Base-by-base conservation (phyloP, 306 rosid genomes). In the Medicago lupulina region DNA sequence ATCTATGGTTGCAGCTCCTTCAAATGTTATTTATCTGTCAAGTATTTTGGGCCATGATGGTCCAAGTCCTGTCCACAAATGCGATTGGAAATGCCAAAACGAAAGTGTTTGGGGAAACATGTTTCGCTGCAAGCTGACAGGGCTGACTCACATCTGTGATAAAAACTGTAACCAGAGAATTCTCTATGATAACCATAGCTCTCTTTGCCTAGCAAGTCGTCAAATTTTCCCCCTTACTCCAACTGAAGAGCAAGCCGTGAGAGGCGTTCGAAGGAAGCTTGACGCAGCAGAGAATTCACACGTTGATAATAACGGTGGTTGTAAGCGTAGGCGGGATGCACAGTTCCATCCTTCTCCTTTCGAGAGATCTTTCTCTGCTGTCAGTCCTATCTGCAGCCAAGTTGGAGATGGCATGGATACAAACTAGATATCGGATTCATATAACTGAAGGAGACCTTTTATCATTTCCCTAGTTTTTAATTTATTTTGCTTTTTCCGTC, bases 101-200 rank as follows among this genome's bases (percentile, higher is more conserved):
- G 99, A 96, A 76, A 92, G 85, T 82, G 90, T 96, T 58, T 92
- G 92, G 59, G 99, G 97, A 70, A 96, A 96, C 80, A 92, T 92
- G 96, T 96, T 90, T 76, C 89, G 90, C 85, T 96, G 99, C 91
- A 96, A 90, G 87, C 82, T 88, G 70, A 92, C 99, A 64, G 97
- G 97, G 73, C 85, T 90, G 79, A 96, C 97, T 82, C 99, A 96
- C 93, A 96, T 96, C 79, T 96, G 99, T 76, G 99, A 96, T 88
- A 92, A 92, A 79, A 96, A 92, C 93, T 96, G 99, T 87, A 82
- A 96, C 88, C 99, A 92, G 89, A 83, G 98, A 86, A 96, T 96
- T 85, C 74, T 96, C 76, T 96, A 92, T 78, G 99, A 96, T 88
- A 96, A 96, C 90, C 93, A 93, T 55, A 93, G 89, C 90, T 93